Percentiles rank a stretch among this genome's conserved stretches.
These are phyloP conservation scores for Exophiala oligosperma DNA, from an alignment of 2,329 filamentous ascomycete genomes.

Conservation along the genomic window DNA sequence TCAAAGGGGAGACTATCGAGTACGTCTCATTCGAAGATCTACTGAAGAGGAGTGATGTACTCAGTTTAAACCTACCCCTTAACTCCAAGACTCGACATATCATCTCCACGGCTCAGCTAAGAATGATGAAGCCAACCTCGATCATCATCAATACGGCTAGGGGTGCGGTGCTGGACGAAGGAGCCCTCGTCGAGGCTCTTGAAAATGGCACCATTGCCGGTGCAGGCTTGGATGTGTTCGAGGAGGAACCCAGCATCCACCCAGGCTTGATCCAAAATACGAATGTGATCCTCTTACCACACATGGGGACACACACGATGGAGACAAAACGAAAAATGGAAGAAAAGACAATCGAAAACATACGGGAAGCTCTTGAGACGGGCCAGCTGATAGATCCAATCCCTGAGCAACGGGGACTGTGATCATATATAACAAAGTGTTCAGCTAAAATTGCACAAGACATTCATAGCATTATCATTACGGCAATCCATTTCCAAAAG, in stretches of 20 bases:
- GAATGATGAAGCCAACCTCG: constrained; percentile 74
- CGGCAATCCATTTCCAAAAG: too few species aligned
- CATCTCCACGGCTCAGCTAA: constrained; percentile 70
- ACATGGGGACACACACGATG: constrained; percentile 81
- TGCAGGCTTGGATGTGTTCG: constrained; percentile 77
- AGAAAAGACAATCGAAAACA: constrained; percentile 29
- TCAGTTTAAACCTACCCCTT: constrained; percentile 77
- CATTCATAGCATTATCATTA: too few species aligned
- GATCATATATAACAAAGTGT: neutral
- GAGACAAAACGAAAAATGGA: constrained; percentile 58
- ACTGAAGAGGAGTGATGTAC: constrained; percentile 68
- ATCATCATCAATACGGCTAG: constrained; percentile 81
- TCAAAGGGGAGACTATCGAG: constrained; percentile 52
- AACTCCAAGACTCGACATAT: constrained; percentile 74
- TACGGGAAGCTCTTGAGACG: neutral
- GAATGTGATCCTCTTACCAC: constrained; percentile 73
- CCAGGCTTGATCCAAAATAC: constrained; percentile 69
- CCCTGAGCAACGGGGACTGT: neutral
- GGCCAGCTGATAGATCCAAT: neutral
- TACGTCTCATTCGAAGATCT: constrained; percentile 75
- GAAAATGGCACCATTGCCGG: constrained; percentile 68
- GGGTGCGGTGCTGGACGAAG: constrained; percentile 80
- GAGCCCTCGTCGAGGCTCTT: constrained; percentile 72
- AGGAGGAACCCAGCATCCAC: constrained; percentile 76
- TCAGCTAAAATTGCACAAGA: neutral